phyloP scores from a whole-genome alignment of 768 basidiomycete genomes.

The Myochromella boudieri region DNA sequence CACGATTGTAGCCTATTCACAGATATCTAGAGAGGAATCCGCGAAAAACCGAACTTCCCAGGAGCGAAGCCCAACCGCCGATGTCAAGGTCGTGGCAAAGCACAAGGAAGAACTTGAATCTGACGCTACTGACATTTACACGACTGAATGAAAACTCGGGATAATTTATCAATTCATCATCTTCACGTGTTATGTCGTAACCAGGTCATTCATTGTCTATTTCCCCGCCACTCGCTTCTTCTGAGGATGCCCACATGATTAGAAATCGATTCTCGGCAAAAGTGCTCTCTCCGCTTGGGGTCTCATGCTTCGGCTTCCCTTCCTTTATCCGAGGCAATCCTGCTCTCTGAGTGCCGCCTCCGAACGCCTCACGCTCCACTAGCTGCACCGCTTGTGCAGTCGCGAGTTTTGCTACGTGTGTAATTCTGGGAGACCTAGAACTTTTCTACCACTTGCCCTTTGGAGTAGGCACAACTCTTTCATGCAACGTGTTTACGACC shows the following conservation, averaged over 20 bases:
- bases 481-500: background rate
- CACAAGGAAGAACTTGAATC: no score
- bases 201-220: conserved; percentile 4
- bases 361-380: background rate
- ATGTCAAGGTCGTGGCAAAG: no score
- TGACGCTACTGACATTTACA: no score
- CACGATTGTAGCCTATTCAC: no score
- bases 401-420: background rate
- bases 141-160: background rate
- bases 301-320: background rate
- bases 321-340: background rate
- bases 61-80: no score
- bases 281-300: background rate
- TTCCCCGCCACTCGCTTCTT: conserved; percentile 5
- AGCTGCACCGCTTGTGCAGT: background rate
- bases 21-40: no score
- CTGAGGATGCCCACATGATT: background rate
- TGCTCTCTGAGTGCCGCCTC: background rate
- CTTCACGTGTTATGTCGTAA: background rate
- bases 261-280: conserved; percentile 5
- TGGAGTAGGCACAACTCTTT: background rate
- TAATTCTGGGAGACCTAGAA: background rate
- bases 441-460: background rate
- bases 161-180: background rate
- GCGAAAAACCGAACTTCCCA: no score